These are phyloP conservation scores for Lasiodiplodia sp. DNA, from an alignment of 2,329 filamentous ascomycete genomes.

Conservation along the genomic window DNA sequence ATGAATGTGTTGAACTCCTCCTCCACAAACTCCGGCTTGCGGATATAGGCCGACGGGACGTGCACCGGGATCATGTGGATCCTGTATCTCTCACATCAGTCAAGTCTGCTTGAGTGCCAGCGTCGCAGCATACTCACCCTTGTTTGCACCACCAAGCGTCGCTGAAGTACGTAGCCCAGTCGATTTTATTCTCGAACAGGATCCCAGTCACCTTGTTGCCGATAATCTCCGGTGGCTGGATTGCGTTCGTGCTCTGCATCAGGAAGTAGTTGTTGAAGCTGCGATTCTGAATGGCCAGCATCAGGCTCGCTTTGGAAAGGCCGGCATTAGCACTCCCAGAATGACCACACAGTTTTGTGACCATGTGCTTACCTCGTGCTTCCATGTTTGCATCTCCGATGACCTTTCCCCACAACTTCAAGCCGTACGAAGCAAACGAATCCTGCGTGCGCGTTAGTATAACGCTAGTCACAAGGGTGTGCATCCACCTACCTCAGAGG, in stretches of 20 bases:
- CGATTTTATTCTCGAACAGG: conserved; percentile 94
- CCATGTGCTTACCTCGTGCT: conserved; percentile 56
- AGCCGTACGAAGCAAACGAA: conserved; percentile 82
- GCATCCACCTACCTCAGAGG: conserved; percentile 67
- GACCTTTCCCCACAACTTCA: conserved; percentile 93
- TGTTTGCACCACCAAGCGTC: conserved; percentile 70
- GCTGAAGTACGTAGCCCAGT: conserved; percentile 91
- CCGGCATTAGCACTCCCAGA: background rate
- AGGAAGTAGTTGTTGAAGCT: conserved; percentile 84
- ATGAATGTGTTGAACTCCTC: conserved; percentile 82
- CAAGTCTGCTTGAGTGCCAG: background rate
- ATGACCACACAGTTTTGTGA: background rate
- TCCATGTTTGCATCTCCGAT: conserved; percentile 80
- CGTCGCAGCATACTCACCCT: conserved; percentile 39
- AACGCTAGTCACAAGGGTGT: background rate
- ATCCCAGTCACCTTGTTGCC: conserved; percentile 78
- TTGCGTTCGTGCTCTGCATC: conserved; percentile 73
- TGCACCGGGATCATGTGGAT: conserved; percentile 88
- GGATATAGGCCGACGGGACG: conserved; percentile 73
- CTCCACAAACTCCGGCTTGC: conserved; percentile 74
- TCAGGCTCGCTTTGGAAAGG: conserved; percentile 66
- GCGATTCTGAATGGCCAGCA: conserved; percentile 79
- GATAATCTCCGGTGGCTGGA: conserved; percentile 79
- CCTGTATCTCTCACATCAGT: conserved; percentile 40
- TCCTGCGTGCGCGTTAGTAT: conserved; percentile 47